Percentiles rank a stretch among this genome's conserved stretches.
Conservation (phyloP, 2,329 filamentous ascomycete genomes). For the Fusarium musae region DNA sequence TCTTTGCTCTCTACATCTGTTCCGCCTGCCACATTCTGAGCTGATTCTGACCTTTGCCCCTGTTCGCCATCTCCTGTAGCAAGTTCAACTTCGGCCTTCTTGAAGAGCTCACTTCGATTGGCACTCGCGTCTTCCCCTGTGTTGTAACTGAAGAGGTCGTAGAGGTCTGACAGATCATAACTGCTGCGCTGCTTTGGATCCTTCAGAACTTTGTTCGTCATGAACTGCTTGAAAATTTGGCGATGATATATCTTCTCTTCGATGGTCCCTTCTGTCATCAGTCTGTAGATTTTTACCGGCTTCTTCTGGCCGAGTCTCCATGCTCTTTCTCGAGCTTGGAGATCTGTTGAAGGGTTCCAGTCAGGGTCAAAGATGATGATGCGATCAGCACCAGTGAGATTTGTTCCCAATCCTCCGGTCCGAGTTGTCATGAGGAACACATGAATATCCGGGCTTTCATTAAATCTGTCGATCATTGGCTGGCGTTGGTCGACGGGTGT, state of each 20-base stretch:
- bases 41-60: conserved; percentile 12
- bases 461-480: conserved; percentile 91
- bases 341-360: conserved; percentile 97
- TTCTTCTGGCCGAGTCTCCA: conserved; percentile 96
- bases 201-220: conserved; percentile 94
- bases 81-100: conserved; percentile 78
- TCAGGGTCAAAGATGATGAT: conserved; percentile 99
- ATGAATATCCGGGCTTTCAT: conserved; percentile 80
- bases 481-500: conserved; percentile 92
- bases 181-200: conserved; percentile 94
- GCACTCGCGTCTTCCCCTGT: conserved; percentile 68
- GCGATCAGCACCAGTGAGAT: conserved; percentile 91
- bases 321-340: conserved; percentile 93
- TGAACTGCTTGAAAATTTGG: conserved; percentile 97
- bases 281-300: conserved; percentile 93
- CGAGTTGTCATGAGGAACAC: conserved; percentile 96
- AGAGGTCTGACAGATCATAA: conserved; percentile 88
- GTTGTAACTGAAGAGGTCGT: conserved; percentile 83
- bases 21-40: conserved; percentile 7
- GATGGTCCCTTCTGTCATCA: conserved; percentile 98
- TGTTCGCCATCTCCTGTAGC: background rate
- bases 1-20: conserved; percentile 46
- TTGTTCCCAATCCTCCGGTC: conserved; percentile 92
- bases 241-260: conserved; percentile 99
- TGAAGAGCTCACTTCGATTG: conserved; percentile 87